Base-by-base conservation (phyloP, 495 filamentous ascomycete species). In the Hapsidospora chrysogenum region DNA sequence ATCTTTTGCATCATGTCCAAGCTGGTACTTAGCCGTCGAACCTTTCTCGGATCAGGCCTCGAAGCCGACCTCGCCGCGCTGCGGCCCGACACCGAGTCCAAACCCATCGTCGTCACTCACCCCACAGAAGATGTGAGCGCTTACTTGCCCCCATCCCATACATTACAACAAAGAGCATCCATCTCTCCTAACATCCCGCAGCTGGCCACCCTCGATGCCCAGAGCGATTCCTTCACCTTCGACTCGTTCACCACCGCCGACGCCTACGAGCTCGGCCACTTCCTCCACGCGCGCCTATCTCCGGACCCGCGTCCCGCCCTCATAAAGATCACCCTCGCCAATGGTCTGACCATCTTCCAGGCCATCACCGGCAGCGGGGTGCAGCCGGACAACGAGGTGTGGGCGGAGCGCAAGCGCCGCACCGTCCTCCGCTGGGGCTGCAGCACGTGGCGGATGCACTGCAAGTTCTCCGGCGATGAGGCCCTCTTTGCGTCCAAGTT, bases 361-460 rank as follows among this genome's bases (percentile, higher is more conserved):
- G 61, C 10, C 57, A 49, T 47, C 20, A 53, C 53, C 4, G 51
- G 70, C 29, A 50, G 62, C 7, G 74, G 77, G 23, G 73, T 72
- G 0, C 44, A 58, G 17, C 66, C 70, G 0, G 78, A 82, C 44
- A 73, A 76, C 41, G 71, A 75, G 47, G 54, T 52, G 27, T 77
- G 71, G 71, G 65, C 74, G 36, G 52, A 57, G 7, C 56, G 78
- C 31, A 84, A 82, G 57, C 39, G 51, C 9, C 49, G 47, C 31
- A 41, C 77, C 1, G 81, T 84, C 13, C 45, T 82, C 41, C 61
- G 79, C n/a, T 85, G 68, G 57, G 76, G 76, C 0, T 44, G 60
- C 36, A 74, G 66, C 26, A 75, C 72, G 9, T 80, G 74, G 73
- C 65, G 67, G 39, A 72, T 81, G 70, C 53, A 62, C 33, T 58